These are phyloP conservation scores for Colletotrichum theobromicola DNA, from an alignment of 2,329 filamentous ascomycete species.

Conservation along the genomic window DNA sequence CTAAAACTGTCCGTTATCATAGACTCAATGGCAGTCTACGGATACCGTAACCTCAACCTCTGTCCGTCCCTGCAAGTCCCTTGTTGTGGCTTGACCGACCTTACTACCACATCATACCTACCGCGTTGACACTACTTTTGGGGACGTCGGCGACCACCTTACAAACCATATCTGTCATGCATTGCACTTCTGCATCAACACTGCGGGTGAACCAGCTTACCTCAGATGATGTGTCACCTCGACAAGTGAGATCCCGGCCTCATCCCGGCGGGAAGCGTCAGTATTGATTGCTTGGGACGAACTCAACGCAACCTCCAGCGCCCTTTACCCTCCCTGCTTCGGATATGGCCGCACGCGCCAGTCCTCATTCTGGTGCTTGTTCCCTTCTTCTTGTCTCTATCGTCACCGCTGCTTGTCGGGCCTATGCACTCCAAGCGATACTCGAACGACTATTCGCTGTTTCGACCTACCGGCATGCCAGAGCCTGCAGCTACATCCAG, in stretches of 20 bases:
- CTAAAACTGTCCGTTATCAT: not conserved
- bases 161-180: conserved; percentile 15
- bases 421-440: not conserved
- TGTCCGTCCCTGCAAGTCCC: not conserved
- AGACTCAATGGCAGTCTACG: too few relatives aligned
- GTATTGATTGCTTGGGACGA: not conserved
- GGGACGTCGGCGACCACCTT: not conserved
- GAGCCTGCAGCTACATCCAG: not conserved
- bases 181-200: not conserved
- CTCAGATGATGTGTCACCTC: conserved; percentile 7
- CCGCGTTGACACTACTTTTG: not conserved
- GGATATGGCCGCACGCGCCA: not conserved
- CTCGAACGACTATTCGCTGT: not conserved
- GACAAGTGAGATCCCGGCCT: not conserved
- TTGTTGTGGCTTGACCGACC: not conserved
- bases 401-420: not conserved
- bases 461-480: not conserved
- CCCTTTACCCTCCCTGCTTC: not conserved
- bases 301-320: not conserved
- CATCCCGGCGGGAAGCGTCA: not conserved
- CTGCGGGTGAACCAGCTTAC: conserved; percentile 9
- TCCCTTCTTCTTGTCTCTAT: not conserved
- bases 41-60: not conserved
- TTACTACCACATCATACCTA: not conserved
- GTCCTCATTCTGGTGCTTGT: not conserved